Evolutionary conservation across 495 filamentous ascomycete species (phyloP).

Genomic region (Pseudevernia furfuracea): DNA sequence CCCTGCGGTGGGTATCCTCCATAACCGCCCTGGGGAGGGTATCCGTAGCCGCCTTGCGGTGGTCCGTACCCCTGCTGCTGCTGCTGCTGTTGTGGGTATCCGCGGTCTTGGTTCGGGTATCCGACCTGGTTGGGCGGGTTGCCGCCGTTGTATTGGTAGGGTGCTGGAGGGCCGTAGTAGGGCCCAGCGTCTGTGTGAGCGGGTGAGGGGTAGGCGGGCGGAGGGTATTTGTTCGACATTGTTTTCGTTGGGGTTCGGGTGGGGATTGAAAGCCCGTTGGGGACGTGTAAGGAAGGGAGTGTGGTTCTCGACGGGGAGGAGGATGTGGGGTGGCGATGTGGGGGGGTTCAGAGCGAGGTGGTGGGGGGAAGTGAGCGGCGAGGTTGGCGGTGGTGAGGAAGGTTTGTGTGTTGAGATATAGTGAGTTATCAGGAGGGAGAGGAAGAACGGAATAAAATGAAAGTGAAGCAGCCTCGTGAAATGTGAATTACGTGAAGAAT

Average conservation of each 20-base stretch:
- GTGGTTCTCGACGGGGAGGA: neutral
- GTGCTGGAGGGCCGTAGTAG: neutral
- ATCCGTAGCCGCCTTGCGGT: no score
- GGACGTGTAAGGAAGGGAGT: neutral
- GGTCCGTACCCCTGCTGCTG: neutral
- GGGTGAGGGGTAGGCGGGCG: conserved; percentile 20
- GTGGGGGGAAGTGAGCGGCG: neutral
- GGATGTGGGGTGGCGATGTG: neutral
- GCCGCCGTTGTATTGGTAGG: neutral
- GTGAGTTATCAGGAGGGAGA: no score
- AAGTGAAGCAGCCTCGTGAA: neutral
- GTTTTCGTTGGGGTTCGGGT: neutral
- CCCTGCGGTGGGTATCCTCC: conserved; percentile 16
- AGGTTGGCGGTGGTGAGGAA: neutral
- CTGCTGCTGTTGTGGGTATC: neutral
- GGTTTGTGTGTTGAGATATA: neutral
- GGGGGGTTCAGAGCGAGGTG: no score
- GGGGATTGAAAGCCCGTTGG: neutral
- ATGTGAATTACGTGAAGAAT: neutral
- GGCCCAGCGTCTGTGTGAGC: conserved; percentile 20
- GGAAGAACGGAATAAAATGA: conserved; percentile 4
- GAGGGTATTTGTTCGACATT: conserved; percentile 8
- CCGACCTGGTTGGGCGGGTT: no score
- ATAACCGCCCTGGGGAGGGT: no score
- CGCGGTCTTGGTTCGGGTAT: neutral